Evolutionary conservation across 345 rosid genomes (phyloP), one percentile per base, ranked within the genome.

Genomic region (Populus euphratica): DNA sequence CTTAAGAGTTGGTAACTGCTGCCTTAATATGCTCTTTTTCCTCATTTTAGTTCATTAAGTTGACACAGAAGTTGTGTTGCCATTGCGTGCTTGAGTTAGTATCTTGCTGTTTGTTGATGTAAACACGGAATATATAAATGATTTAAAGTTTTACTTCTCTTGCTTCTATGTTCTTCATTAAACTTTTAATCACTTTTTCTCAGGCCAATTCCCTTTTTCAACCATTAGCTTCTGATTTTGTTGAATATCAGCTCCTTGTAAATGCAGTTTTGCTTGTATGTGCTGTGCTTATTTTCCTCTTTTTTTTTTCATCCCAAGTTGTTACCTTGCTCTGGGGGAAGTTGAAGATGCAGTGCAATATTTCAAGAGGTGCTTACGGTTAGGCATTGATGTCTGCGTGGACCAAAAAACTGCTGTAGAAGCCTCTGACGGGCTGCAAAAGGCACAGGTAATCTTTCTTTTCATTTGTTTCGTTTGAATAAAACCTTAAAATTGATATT

Each of bases 281-380:
- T 59, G 29, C 64, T 79, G 41, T 43, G 73, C 75, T 74, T 63
- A 75, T 83, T 78, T 73, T 70, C 73, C 67, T 75, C 25, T 25
- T 52, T 52, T 12, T 69, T 79, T 74, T 52, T 31, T 73, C 23
- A 77, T 75, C 77, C 64, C 62, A 78, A 96, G 99, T 85, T 96
- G 99, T 83, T 84, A 84, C 81, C 98, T 96, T 88, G 88, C 89
- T 77, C 94, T 96, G 79, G 99, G 99, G 79, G 96, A 96, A 86
- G 82, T 89, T 82, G 97, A 94, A 81, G 90, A 90, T 69, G 95
- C 98, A 65, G 89, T 87, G 77, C 83, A 68, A 67, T 86, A 82
- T 85, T 96, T 94, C 88, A 88, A 79, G 71, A 90, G 85, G 83
- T 96, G 98, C 87, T 87, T 92, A 78, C 97, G 85, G 76, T 80